Percentiles rank a stretch among this genome's conserved stretches.
Evolutionary conservation across 2,329 filamentous ascomycete species (phyloP).

Genomic region (Fonsecaea pedrosoi): DNA sequence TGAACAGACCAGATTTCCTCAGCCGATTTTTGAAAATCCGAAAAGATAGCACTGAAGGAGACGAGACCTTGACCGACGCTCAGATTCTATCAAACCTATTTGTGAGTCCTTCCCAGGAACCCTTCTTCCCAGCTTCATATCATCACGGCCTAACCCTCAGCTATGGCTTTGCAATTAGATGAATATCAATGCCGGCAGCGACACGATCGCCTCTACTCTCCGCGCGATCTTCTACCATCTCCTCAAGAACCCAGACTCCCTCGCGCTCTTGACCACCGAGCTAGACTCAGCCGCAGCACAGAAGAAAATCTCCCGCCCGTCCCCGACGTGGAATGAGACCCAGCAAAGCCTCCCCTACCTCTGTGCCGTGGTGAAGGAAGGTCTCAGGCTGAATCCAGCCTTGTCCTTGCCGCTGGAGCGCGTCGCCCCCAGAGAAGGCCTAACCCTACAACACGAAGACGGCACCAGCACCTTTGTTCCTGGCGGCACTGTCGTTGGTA

Average conservation of each 20-base stretch:
- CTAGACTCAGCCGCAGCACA: slow-evolving; percentile 39
- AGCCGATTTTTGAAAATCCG: slow-evolving; percentile 37
- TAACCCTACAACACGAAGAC: slow-evolving; percentile 42
- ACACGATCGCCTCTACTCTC: slow-evolving; percentile 79
- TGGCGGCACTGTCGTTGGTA: slow-evolving; percentile 44
- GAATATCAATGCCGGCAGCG: slow-evolving; percentile 67
- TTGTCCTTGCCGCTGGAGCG: slow-evolving; percentile 47
- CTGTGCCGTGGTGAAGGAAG: slow-evolving; percentile 48
- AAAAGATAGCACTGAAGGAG: slow-evolving; percentile 29
- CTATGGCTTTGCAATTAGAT: slow-evolving; percentile 15
- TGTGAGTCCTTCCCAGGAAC: slow-evolving; percentile 12
- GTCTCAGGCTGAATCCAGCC: slow-evolving; percentile 47
- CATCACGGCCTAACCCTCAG: not conserved
- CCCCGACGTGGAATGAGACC: slow-evolving; percentile 42
- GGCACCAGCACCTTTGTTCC: slow-evolving; percentile 34
- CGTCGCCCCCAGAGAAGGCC: slow-evolving; percentile 43
- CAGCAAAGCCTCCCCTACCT: slow-evolving; percentile 45
- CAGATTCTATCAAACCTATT: slow-evolving; percentile 37
- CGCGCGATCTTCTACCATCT: slow-evolving; percentile 76
- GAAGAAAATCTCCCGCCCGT: slow-evolving; percentile 41
- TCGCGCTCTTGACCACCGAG: slow-evolving; percentile 42
- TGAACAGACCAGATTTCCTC: slow-evolving; percentile 39
- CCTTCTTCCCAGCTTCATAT: not conserved
- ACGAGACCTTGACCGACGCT: slow-evolving; percentile 33
- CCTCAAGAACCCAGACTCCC: slow-evolving; percentile 63